These are phyloP conservation scores for Multifurca ochricompacta DNA, from an alignment of 768 basidiomycete species.

Conservation along the genomic window DNA sequence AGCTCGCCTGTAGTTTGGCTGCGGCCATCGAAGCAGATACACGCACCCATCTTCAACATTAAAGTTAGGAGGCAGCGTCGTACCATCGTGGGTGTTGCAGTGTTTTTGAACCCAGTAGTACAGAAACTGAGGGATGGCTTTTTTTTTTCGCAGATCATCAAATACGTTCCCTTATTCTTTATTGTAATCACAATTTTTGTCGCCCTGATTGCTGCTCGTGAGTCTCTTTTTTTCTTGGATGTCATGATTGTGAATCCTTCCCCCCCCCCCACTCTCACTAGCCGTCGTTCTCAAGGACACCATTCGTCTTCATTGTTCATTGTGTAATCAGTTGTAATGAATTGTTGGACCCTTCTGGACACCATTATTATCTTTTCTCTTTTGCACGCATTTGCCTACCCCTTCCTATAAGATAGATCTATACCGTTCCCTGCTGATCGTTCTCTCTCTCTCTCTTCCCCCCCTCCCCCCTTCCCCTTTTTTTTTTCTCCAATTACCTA, in stretches of 20 bases:
- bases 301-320: constrained; percentile 53
- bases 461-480: not conserved
- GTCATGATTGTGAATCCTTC: not conserved
- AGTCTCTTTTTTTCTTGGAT: constrained; percentile 28
- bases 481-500: not conserved
- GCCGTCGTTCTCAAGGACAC: constrained; percentile 55
- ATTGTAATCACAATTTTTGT: constrained; percentile 60
- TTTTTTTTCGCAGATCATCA: constrained; percentile 69
- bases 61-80: constrained; percentile 87
- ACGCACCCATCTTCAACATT: constrained; percentile 82
- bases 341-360: not conserved
- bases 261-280: constrained; percentile 25
- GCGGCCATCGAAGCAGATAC: constrained; percentile 88
- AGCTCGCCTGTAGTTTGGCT: constrained; percentile 97
- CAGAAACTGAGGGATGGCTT: not conserved
- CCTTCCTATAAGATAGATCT: not conserved
- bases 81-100: constrained; percentile 62
- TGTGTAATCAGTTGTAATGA: constrained; percentile 62
- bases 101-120: not conserved
- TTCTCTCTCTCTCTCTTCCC: not conserved
- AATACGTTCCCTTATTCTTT: constrained; percentile 75
- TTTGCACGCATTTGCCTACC: not conserved
- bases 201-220: constrained; percentile 71
- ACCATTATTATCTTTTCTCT: not conserved
- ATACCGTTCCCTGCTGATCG: constrained; percentile 9